Evolutionary conservation across 345 rosid species (phyloP), one percentile per base, ranked within the genome.

Genomic region (Rhizophora apiculata): DNA sequence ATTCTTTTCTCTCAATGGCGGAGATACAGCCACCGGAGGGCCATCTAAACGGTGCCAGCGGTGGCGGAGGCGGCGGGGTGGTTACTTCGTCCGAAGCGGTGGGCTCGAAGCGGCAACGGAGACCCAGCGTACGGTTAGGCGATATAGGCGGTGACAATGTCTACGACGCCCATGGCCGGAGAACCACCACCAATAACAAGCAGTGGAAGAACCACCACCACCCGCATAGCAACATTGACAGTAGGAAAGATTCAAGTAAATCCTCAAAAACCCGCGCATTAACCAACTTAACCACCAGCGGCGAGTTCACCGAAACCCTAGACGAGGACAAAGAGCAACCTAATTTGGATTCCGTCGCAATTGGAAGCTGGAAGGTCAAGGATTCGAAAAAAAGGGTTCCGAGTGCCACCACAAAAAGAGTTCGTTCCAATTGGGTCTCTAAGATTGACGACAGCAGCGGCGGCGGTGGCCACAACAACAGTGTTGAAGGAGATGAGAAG

Each of bases 71-170:
- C 67, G 83, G 72, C 30, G 80, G 66, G 3, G 62, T 65, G 3
- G 76, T 82, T 0, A 78, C 82, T 15, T 72, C 92, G 18, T 79
- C 86, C 3, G 90, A 84, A 37, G 65, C 82, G 27, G 82, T 86
- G 49, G 96, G 91, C 36, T 73, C 91, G 39, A 93, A 93, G 79
- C 87, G 98, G 30, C 85, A 85, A 78, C 73, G 98, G 60, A 80
- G 98, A 67, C 96, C 98, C 31, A 93, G 98, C 72, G 98, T 93
- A 39, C 83, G 98, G 60, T 78, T 93, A 58, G 98, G 98, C 9
- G 98, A 93, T 21, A 88, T 93, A 68, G 98, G 98, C 59, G 96
- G 94, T 15, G 89, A 88, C 74, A 89, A 81, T 71, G 65, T 85
- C 52, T 85, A 82, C 76, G 95, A 90, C 46, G 71, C 46, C 55